Conservation (phyloP, 2,329 filamentous ascomycete genomes). For the Sclerotinia minor region DNA sequence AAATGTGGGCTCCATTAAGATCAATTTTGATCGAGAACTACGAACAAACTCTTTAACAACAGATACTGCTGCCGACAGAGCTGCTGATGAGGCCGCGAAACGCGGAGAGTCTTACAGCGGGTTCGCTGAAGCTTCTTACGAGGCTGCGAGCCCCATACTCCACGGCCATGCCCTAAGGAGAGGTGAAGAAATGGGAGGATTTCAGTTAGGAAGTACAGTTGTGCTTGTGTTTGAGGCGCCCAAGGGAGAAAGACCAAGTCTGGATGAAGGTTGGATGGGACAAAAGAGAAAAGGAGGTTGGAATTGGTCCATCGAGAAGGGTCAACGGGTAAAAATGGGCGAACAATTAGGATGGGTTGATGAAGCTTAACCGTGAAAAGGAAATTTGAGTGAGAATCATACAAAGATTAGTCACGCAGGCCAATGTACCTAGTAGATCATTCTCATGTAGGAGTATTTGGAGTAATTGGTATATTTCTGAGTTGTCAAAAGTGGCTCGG, state of each 20-base stretch:
- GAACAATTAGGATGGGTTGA: conserved; percentile 78
- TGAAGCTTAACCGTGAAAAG: conserved; percentile 42
- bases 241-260: conserved; percentile 55
- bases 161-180: conserved; percentile 79
- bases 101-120: conserved; percentile 84
- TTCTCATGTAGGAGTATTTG: background rate
- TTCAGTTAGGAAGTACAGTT: conserved; percentile 91
- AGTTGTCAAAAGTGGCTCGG: background rate
- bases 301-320: conserved; percentile 83
- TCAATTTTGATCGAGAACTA: conserved; percentile 95
- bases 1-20: conserved; percentile 92
- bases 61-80: conserved; percentile 85
- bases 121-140: conserved; percentile 89
- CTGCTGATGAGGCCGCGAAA: conserved; percentile 74
- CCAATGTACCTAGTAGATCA: conserved; percentile 2
- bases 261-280: conserved; percentile 60
- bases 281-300: conserved; percentile 66
- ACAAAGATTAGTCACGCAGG: background rate
- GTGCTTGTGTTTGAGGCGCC: conserved; percentile 97
- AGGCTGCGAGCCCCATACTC: conserved; percentile 71
- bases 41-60: conserved; percentile 90
- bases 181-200: conserved; percentile 97
- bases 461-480: background rate
- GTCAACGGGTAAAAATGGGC: conserved; percentile 85
- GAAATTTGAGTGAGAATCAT: background rate